Base-by-base conservation (phyloP, 805 yeast species). In the Cyberlindnera xylosilytica region DNA sequence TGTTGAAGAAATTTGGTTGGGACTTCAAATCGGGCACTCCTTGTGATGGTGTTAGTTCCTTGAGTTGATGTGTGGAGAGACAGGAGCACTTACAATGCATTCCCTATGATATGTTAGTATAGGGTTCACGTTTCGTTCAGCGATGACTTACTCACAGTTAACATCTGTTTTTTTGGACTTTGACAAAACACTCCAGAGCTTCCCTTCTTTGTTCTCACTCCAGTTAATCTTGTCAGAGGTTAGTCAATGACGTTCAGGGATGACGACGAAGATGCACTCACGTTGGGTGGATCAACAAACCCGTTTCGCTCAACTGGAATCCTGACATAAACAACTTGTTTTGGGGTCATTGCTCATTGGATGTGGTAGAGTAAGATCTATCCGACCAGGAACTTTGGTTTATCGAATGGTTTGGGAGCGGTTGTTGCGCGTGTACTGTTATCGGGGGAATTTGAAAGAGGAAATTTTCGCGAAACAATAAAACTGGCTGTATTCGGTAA, bases 1-100 rank as follows among this genome's bases (percentile, higher is more conserved):
- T 56, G 60, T 38, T 58, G 62, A 2, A 58, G 44, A 18, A 58
- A 58, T 8, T 49, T 45, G 4, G 49, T 44, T 16, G 59, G 57
- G 4, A 53, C 60, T 4, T 46, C 45, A 15, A 57, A 57, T 29
- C 50, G 36, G 26, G 47, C 8, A 39, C 46, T 40, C 36, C 46
- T 20, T 4, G 8, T 4, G 7, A 2, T 10, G 20, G 24, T 7
- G 11, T 16, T 19, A 8, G 42, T n/a, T n/a, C n/a, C n/a, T n/a
- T n/a, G n/a, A n/a, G n/a, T n/a, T n/a, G n/a, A n/a, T n/a, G n/a
- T n/a, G n/a, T n/a, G n/a, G n/a, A n/a, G n/a, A n/a, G n/a, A n/a
- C n/a, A n/a, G n/a, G n/a, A 10, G 6, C 11, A 38, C 50, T 38
- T 29, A 45, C 50, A 48, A n/a, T 4, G 20, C 9, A 15, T n/a